Base-by-base conservation (phyloP, 1,284 basidiomycete species). In the Flammula alnicola region DNA sequence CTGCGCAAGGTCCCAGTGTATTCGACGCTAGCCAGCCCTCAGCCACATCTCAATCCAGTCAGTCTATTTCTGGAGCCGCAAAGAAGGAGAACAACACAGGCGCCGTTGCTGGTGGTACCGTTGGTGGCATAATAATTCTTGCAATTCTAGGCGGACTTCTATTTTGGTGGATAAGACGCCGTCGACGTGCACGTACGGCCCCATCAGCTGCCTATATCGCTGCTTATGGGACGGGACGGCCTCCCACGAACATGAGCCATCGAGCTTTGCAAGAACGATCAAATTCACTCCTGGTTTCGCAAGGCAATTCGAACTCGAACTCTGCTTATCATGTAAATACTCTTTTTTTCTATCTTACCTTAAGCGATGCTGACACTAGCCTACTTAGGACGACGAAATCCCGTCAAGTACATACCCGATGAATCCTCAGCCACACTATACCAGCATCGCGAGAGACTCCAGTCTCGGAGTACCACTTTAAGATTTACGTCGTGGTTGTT, bases 151-250 rank as follows among this genome's bases (percentile, higher is more conserved):
- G 40, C 17, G 44, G 49, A 16, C 29, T 60, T 17, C 11, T 60
- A 8, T 47, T 57, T 20, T 63, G 63, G 57, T 58, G 58, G 55
- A 17, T 53, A 2, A 31, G 52, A 11, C 62, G 62, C 7, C 56
- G 64, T 3, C 62, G 59, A 11, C 58, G 57, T 6, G 45, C 47
- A n/a, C 60, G 59, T 30, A 51, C 60, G 10, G 63, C 68, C 8
- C 68, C 68, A 0, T 67, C 68, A 17, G 55, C 68, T 19, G 60
- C 64, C 4, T 68, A 67, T 45, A 61, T 59, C n/a, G 60, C 66
- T 32, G 44, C 53, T 9, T 63, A 60, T 49, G 63, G 63, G 0
- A 33, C 49, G n/a, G 44, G 17, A 0, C 46, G 51, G 10, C 54
- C 51, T 19, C 45, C 45, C 12, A 52, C 51, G n/a, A 50, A 39